Base-by-base conservation (phyloP, 225 moss, liverwort and hornwort genomes). In the Sphagnum tenellum region DNA sequence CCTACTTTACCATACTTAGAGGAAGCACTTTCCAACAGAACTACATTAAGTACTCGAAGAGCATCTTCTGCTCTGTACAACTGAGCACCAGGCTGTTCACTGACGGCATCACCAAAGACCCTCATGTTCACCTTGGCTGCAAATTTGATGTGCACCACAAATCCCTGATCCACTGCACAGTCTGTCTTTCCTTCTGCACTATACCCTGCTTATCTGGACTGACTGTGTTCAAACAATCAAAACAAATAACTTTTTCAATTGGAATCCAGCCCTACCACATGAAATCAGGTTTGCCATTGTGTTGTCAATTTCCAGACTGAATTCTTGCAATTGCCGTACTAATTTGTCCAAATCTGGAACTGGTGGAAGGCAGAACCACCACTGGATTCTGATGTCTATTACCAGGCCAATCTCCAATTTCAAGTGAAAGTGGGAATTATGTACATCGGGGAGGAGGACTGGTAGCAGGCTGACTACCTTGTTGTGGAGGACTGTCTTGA, bases 51-150 rank as follows among this genome's bases (percentile, higher is more conserved):
- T 12, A 98, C 96, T 4, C 90, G 92, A 29, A 98, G 70, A 1
- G 80, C 92, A 74, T 92, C 92, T 74, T 87, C 79, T 12, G 92
- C 88, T 51, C 77, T 79, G 4, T 82, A 77, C 3, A 65, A 77
- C 46, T 77, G 76, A n/a, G 65, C 67, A 57, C 84, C 80, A 65
- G 68, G 64, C 44, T 49, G 68, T 3, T 92, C 90, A 9, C 2
- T 70, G 65, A 98, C 68, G 67, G 92, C 84, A 4, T 81, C 69
- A 3, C 87, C 81, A 49, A 98, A 87, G 5, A 81, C 86, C 57
- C 67, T 72, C 96, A 92, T 98, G 62, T 87, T 80, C 11, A 98
- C 93, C 68, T 71, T 83, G 2, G 92, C 90, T 2, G 89, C 90
- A 50, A 78, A 86, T 60, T 79, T 80, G 0, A 98, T 86, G 3